Conservation (phyloP, 169 alveolate genomes). For the Plasmodium vivax region DNA sequence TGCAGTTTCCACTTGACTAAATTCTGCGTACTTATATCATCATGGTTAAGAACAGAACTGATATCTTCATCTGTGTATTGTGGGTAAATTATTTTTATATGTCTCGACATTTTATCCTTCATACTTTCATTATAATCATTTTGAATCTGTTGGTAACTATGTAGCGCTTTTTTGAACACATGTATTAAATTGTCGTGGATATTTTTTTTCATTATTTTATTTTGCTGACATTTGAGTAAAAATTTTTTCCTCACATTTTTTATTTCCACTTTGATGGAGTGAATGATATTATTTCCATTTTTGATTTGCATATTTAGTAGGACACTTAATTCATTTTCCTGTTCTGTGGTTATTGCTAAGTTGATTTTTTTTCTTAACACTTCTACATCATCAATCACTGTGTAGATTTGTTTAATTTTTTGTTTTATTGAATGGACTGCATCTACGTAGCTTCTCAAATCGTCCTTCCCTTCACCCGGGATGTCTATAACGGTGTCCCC, state of each 20-base stretch:
- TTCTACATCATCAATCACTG: constrained; percentile 16
- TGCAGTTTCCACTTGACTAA: constrained; percentile 70
- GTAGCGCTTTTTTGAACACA: constrained; percentile 64
- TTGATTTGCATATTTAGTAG: constrained; percentile 48
- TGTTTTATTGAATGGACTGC: constrained; percentile 37
- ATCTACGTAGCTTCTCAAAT: constrained; percentile 55
- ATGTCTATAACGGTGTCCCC: constrained; percentile 39
- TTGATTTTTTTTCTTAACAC: constrained; percentile 56
- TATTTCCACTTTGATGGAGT: constrained; percentile 46
- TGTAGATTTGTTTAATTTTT: constrained; percentile 29
- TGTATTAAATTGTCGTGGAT: constrained; percentile 60
- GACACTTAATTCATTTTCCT: constrained; percentile 71
- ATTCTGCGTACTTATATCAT: constrained; percentile 61
- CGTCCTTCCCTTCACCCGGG: background rate
- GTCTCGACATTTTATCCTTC: constrained; percentile 67
- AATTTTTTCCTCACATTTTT: constrained; percentile 36
- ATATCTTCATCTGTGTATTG: constrained; percentile 60
- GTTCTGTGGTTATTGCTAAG: constrained; percentile 51
- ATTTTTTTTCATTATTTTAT: constrained; percentile 47
- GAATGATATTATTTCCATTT: constrained; percentile 39
- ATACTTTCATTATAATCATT: constrained; percentile 34
- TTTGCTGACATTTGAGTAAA: constrained; percentile 11
- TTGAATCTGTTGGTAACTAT: constrained; percentile 45
- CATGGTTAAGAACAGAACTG: constrained; percentile 52
- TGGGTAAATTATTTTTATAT: constrained; percentile 68